Evolutionary conservation across 768 basidiomycete genomes (phyloP), one percentile per base, ranked within the genome.

Genomic region (Lanmaoa pseudosensibilis): DNA sequence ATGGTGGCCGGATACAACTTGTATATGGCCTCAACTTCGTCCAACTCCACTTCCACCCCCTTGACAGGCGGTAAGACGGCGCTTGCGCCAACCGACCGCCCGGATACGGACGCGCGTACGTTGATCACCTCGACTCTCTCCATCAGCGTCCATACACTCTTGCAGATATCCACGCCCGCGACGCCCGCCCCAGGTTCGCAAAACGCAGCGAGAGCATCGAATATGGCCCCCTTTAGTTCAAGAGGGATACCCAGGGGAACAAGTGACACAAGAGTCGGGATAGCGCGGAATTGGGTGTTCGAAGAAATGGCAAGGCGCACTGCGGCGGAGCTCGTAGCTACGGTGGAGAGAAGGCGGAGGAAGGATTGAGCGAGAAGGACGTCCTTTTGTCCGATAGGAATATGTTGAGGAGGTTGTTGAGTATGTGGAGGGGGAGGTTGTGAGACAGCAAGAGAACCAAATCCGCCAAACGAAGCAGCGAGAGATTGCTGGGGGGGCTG

Each of bases 201-300:
- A 73, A 96, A 95, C 2, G 92, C 85, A 7, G 89, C 82, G 9
- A 95, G 75, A 0, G 91, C 83, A 40, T 90, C 84, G 59, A 94
- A 90, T 4, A 94, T 75, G 0, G 89, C 84, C 6, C 92, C 94
- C 62, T 96, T 96, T 48, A 96, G 78, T 64, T 95, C 92, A n/a
- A 95, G 78, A 1, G 93, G 91, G n/a, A 94, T 80, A 12, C 86
- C 80, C 1, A 91, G 78, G 3, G 90, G 88, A 47, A 94, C 81
- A 33, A 96, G 81, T 0, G 86, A 83, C 33, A 94, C 80, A 4
- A 96, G 76, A 0, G 90, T 89, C 1, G 86, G 86, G 57, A 96
- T 84, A 1, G 91, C 91, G 44, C 88, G 85, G 74, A 93, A 91
- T 27, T 88, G 85, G 2, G 81, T 80, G 68, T 92, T 88, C 30